Conservation (phyloP, 2,329 filamentous ascomycete species). For the Emergomyces pasteurianus region DNA sequence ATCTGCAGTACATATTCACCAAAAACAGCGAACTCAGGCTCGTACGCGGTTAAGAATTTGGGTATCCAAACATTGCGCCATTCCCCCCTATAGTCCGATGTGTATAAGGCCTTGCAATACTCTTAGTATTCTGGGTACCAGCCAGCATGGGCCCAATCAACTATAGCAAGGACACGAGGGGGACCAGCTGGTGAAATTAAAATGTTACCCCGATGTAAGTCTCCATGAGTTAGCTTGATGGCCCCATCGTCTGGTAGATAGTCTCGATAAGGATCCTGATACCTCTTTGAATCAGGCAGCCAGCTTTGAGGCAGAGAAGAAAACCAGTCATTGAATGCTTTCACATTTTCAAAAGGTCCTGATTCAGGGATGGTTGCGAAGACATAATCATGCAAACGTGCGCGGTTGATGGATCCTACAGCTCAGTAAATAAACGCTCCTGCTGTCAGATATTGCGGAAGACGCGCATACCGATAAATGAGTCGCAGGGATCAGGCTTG, state of each 20-base stretch:
- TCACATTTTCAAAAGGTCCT: slow-evolving; percentile 16
- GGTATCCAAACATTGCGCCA: slow-evolving; percentile 14
- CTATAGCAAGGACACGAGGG: slow-evolving; percentile 15
- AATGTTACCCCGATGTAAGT: no score
- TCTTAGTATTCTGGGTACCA: slow-evolving; percentile 26
- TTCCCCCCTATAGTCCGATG: slow-evolving; percentile 10
- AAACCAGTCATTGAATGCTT: slow-evolving; percentile 20
- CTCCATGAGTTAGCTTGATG: no score
- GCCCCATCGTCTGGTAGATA: slow-evolving; percentile 18
- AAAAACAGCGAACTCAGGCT: slow-evolving; percentile 3
- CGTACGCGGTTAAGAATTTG: slow-evolving; percentile 10
- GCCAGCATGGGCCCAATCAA: slow-evolving; percentile 24
- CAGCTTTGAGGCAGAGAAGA: slow-evolving; percentile 12
- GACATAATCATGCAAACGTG: slow-evolving; percentile 12
- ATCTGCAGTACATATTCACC: slow-evolving; percentile 8
- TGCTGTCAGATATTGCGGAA: neutral
- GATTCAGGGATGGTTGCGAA: slow-evolving; percentile 10
- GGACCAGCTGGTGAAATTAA: slow-evolving; percentile 17
- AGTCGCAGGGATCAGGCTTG: slow-evolving; percentile 11
- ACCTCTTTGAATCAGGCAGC: slow-evolving; percentile 9
- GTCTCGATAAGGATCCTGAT: slow-evolving; percentile 13
- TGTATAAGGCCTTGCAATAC: slow-evolving; percentile 20
- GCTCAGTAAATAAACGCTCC: neutral
- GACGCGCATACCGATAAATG: slow-evolving; percentile 16
- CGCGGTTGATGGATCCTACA: slow-evolving; percentile 13